These are phyloP conservation scores for Cadophora gregata DNA, from an alignment of 2,329 filamentous ascomycete species.

Conservation along the genomic window DNA sequence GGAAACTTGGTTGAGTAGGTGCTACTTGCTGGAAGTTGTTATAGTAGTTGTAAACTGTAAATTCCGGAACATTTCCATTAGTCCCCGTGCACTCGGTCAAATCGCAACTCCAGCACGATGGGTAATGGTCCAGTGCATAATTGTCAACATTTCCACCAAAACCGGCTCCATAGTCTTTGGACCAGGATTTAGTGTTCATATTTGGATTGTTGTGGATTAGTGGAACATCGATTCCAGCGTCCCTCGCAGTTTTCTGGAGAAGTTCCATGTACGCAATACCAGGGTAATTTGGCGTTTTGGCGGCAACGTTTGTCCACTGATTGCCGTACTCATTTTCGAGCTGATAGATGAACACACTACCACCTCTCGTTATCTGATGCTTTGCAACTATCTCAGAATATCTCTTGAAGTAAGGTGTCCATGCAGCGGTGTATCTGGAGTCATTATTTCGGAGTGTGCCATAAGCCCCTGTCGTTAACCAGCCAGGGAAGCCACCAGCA, in stretches of 20 bases:
- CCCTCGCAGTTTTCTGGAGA: constrained; percentile 58
- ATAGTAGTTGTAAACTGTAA: constrained; percentile 46
- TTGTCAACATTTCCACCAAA: constrained; percentile 62
- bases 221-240: constrained; percentile 63
- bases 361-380: constrained; percentile 62
- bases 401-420: constrained; percentile 58
- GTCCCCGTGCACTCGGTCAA: constrained; percentile 64
- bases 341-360: constrained; percentile 61
- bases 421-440: constrained; percentile 56
- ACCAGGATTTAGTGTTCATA: constrained; percentile 63
- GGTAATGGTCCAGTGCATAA: constrained; percentile 58
- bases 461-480: constrained; percentile 64
- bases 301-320: constrained; percentile 50
- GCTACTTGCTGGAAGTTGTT: constrained; percentile 41
- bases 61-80: constrained; percentile 63
- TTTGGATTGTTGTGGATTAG: constrained; percentile 65
- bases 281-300: constrained; percentile 54
- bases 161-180: constrained; percentile 61
- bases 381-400: constrained; percentile 57
- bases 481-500: constrained; percentile 66
- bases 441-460: constrained; percentile 60
- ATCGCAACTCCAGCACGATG: constrained; percentile 68
- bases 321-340: constrained; percentile 61
- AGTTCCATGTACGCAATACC: constrained; percentile 62
- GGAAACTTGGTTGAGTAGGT: constrained; percentile 49